These are phyloP conservation scores for Phoenix roebelenii DNA, from an alignment of 176 grass and related monocot genomes.

Conservation along the genomic window DNA sequence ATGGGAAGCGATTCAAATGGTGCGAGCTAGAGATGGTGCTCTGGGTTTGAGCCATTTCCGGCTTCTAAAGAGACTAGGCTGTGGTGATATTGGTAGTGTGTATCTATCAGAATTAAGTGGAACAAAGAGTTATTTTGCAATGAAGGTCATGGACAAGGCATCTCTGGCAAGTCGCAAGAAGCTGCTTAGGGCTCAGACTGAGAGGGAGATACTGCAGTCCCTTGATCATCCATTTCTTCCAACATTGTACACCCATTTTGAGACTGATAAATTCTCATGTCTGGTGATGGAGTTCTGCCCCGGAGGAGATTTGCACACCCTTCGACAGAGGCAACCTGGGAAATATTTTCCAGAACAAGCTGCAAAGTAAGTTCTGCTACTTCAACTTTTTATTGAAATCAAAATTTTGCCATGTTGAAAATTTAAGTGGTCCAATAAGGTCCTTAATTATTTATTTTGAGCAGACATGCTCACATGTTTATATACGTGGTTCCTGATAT, in stretches of 20 bases:
- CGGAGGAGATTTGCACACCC: constrained; percentile 63
- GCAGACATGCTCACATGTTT: too few species aligned
- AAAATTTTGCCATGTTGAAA: background rate
- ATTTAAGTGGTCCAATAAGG: too few species aligned
- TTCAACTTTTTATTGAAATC: background rate
- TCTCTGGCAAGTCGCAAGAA: constrained; percentile 61
- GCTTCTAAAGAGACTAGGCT: constrained; percentile 59
- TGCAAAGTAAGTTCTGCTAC: constrained; percentile 54
- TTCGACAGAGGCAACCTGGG: constrained; percentile 60
- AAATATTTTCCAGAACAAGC: constrained; percentile 83
- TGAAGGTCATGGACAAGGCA: constrained; percentile 84
- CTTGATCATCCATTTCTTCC: constrained; percentile 80
- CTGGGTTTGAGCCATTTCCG: constrained; percentile 70
- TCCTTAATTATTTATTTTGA: too few species aligned
- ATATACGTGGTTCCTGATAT: too few species aligned
- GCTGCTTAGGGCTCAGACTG: constrained; percentile 64
- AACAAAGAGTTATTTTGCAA: constrained; percentile 72
- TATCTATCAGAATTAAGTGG: constrained; percentile 70
- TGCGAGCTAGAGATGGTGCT: constrained; percentile 33
- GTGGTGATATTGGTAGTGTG: constrained; percentile 80
- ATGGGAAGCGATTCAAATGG: constrained; percentile 68
- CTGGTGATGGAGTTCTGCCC: constrained; percentile 84
- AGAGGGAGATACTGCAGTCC: constrained; percentile 69
- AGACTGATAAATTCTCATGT: constrained; percentile 81
- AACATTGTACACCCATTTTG: constrained; percentile 69